These are phyloP conservation scores for Pseudocercospora pini-densiflorae DNA, from an alignment of 2,329 filamentous ascomycete genomes.

Conservation along the genomic window DNA sequence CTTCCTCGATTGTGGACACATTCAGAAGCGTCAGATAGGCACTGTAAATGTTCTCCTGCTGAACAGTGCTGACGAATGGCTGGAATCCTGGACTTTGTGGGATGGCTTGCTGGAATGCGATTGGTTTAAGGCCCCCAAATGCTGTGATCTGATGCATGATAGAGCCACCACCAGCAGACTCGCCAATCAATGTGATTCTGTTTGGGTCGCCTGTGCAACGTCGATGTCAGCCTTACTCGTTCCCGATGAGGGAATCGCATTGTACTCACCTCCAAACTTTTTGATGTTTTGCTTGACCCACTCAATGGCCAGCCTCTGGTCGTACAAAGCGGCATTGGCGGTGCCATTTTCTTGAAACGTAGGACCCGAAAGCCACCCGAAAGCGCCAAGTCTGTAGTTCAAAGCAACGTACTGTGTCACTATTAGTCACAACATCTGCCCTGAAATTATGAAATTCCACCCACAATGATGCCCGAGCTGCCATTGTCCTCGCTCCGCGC, in stretches of 20 bases:
- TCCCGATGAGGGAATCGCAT: background rate
- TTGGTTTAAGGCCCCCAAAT: slow-evolving; percentile 44
- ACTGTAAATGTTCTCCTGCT: slow-evolving; percentile 47
- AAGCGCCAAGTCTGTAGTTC: slow-evolving; percentile 55
- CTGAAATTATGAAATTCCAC: background rate
- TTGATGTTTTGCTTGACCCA: slow-evolving; percentile 55
- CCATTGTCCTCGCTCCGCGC: slow-evolving; percentile 45
- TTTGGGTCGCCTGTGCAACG: slow-evolving; percentile 45
- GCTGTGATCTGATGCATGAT: slow-evolving; percentile 61
- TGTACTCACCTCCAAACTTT: slow-evolving; percentile 51
- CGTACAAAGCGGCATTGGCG: slow-evolving; percentile 56
- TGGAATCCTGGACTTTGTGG: slow-evolving; percentile 53
- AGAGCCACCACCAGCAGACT: slow-evolving; percentile 58
- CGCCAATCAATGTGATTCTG: slow-evolving; percentile 49
- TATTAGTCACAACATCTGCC: slow-evolving; percentile 23
- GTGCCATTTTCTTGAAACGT: slow-evolving; percentile 49
- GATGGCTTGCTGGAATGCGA: slow-evolving; percentile 50
- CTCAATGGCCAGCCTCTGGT: slow-evolving; percentile 60
- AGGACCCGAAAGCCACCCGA: slow-evolving; percentile 54
- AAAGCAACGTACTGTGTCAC: slow-evolving; percentile 33
- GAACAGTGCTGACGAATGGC: slow-evolving; percentile 40
- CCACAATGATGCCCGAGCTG: slow-evolving; percentile 45
- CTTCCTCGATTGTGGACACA: slow-evolving; percentile 51
- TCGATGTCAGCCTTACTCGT: background rate
- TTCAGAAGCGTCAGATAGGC: slow-evolving; percentile 48